Percentiles rank a stretch among this genome's conserved stretches.
Conservation (phyloP, 129 eudicot genomes). For the Centaurea solstitialis region DNA sequence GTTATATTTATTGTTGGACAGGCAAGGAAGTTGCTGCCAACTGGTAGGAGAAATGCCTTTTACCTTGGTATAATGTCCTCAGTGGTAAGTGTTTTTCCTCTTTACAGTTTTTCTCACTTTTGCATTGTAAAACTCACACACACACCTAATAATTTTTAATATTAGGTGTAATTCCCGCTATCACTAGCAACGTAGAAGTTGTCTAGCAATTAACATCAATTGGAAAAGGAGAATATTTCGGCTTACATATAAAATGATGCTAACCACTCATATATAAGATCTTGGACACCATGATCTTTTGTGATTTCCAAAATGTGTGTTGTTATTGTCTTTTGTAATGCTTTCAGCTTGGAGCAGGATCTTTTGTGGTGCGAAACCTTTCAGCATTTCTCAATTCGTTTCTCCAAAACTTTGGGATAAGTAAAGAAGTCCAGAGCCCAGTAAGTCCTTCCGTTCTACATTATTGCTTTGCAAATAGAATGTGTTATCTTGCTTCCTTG, state of each 20-base stretch:
- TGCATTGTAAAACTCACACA: not conserved
- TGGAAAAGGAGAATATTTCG: not conserved
- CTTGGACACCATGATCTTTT: not conserved
- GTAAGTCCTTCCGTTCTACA: slow-evolving; percentile 41
- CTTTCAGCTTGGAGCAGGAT: slow-evolving; percentile 79
- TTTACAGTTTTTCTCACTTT: not conserved
- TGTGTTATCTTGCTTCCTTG: not conserved
- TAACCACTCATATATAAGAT: not conserved
- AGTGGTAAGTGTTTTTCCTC: slow-evolving; percentile 40
- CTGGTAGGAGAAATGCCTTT: slow-evolving; percentile 70
- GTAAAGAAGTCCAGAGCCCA: slow-evolving; percentile 77
- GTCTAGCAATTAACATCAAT: no score
- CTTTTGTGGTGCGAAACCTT: slow-evolving; percentile 53
- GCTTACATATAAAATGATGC: not conserved
- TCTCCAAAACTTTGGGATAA: slow-evolving; percentile 62
- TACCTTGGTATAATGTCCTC: slow-evolving; percentile 62
- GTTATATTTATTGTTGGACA: slow-evolving; percentile 19
- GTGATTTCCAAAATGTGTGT: not conserved
- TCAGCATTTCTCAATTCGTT: slow-evolving; percentile 62
- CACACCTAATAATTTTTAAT: not conserved
- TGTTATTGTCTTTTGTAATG: slow-evolving; percentile 3
- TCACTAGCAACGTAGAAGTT: no score
- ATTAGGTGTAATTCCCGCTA: not conserved
- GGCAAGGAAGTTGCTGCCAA: slow-evolving; percentile 84
- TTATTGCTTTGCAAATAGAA: not conserved